Conservation (phyloP, 2,329 filamentous ascomycete genomes). For the Alternaria conjuncta region DNA sequence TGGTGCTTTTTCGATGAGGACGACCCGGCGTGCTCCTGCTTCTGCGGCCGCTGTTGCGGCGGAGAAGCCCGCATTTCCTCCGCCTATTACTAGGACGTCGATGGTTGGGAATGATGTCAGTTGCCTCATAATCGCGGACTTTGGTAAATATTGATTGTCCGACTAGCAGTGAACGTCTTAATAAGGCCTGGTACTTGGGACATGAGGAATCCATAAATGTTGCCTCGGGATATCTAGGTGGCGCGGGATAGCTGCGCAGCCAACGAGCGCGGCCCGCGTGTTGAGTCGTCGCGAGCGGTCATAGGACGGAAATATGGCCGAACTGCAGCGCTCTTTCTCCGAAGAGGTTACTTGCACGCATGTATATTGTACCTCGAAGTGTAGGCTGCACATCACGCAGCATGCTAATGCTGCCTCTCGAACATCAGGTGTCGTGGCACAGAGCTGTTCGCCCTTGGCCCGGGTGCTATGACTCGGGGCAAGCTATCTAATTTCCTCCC, state of each 20-base stretch:
- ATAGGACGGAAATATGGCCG: not conserved
- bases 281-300: not conserved
- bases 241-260: not conserved
- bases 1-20: slow-evolving; percentile 67
- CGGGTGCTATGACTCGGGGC: not conserved
- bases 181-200: not conserved
- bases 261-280: not conserved
- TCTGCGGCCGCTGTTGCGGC: slow-evolving; percentile 65
- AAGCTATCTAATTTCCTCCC: not conserved
- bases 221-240: not conserved
- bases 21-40: slow-evolving; percentile 52
- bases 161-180: not conserved
- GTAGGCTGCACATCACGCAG: not conserved
- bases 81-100: slow-evolving; percentile 63
- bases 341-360: not conserved
- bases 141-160: not conserved
- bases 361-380: not conserved
- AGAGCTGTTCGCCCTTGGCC: not conserved
- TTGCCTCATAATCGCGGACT: not conserved
- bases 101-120: slow-evolving; percentile 1
- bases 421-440: not conserved
- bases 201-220: not conserved
- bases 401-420: not conserved
- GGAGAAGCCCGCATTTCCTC: slow-evolving; percentile 69
- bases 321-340: not conserved